Evolutionary conservation across 345 rosid genomes (phyloP), one percentile per base, ranked within the genome.

Genomic region (Fremontodendron californicum): DNA sequence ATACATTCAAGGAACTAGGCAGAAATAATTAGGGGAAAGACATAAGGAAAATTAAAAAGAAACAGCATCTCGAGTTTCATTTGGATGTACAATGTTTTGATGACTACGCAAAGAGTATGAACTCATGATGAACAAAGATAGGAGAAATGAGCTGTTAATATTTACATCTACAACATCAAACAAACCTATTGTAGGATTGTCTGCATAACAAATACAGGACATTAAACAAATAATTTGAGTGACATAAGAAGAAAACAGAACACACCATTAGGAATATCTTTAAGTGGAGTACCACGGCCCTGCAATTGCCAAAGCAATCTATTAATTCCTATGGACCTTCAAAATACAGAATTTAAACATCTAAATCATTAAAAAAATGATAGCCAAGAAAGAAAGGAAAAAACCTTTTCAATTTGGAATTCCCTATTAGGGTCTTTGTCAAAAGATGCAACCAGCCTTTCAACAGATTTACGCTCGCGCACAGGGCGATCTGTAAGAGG

Each of bases 251-350:
- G 66, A 65, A 31, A 27, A 3, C 19, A 58, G 37, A 74, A 52
- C 86, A 80, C 87, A 94, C 98, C 98, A 75, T 89, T 94, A 54
- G 98, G 98, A 73, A 94, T 94, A 82, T 89, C 96, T 82, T 93
- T 94, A 76, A 94, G 86, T 27, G 91, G 87, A 23, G 89, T 93
- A 51, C 98, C 98, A 77, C 75, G 86, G 75, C 97, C 98, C 98
- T 93, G 92, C 79, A 84, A 80, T 80, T 77, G 81, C 61, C 79
- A 87, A 76, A 73, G 69, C 25, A 78, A 76, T 78, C 75, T 40
- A 67, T 57, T 52, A 63, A 75, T 42, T 49, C 76, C 77, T 57
- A 76, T 58, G 69, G 46, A 60, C 73, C 71, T 31, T 71, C 31
- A 21, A 65, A 71, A 65, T 51, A 46, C 31, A 76, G 7, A 74